Conservation (phyloP, 2,329 filamentous ascomycete species). For the Endoconidiophora polonica region DNA sequence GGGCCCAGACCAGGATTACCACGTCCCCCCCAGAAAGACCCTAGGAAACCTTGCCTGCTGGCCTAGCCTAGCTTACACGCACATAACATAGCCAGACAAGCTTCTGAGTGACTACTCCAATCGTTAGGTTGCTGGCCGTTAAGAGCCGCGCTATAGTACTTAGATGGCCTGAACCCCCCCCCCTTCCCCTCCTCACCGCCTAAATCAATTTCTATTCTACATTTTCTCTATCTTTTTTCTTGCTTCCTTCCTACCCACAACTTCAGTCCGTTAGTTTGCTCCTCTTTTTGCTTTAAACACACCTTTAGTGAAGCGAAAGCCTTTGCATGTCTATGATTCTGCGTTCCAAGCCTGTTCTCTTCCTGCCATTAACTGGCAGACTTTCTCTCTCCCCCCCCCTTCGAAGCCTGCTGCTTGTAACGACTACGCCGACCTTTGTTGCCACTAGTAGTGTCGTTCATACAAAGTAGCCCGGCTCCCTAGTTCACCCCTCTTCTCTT, state of each 20-base stretch:
- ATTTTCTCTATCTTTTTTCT: conserved; percentile 1
- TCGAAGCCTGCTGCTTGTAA: not conserved
- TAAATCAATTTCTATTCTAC: conserved; percentile 3
- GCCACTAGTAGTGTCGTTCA: not conserved
- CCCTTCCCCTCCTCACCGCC: conserved; percentile 7
- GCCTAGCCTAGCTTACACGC: too few species aligned
- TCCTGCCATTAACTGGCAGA: not conserved
- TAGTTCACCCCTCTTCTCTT: not conserved
- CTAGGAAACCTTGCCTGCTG: too few species aligned
- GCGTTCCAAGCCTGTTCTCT: not conserved
- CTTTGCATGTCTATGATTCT: not conserved
- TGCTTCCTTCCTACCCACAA: conserved; percentile 2
- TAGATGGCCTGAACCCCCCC: not conserved
- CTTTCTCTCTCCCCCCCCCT: not conserved
- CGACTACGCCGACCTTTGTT: not conserved
- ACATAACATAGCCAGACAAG: too few species aligned
- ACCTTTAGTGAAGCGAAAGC: not conserved
- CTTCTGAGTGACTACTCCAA: too few species aligned
- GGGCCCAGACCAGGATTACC: too few species aligned
- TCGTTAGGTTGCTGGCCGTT: too few species aligned
- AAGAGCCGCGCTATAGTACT: not conserved
- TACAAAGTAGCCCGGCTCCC: not conserved
- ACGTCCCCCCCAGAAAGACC: too few species aligned
- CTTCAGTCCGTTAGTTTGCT: not conserved
- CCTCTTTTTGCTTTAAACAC: not conserved